Base-by-base conservation (phyloP, 192 early-diverging fungal species). In the Linnemannia schmuckeri region DNA sequence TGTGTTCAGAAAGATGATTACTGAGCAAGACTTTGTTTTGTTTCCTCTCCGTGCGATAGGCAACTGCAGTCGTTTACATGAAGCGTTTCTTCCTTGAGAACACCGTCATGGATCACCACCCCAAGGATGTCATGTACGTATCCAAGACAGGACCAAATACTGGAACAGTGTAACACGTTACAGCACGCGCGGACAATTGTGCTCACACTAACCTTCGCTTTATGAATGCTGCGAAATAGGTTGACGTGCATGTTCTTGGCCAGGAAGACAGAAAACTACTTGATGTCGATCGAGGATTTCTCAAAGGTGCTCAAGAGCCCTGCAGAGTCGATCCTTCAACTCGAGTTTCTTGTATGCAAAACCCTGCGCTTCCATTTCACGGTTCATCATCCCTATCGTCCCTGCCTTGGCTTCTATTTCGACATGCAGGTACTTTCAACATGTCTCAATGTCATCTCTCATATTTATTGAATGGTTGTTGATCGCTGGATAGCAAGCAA, bases 41-140 rank as follows among this genome's bases (percentile, higher is more conserved):
- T 17, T 73, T 72, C n/a, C n/a, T 69, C 2, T 55, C 37, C 88
- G 70, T 80, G 79, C 77, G 82, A 38, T 92, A 94, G 93, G 94
- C 94, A 33, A 96, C 95, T 3, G 95, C 95, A 0, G 91, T 96
- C 17, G 93, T 92, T n/a, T 96, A 93, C 76, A 93, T 95, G 92
- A 96, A 96, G 81, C 92, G 96, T 20, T 96, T 96, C 85, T 96
- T 93, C 81, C 85, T 96, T 44, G 92, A 93, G 81, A 96, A 96
- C 77, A 93, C 94, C 10, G 92, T 94, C 17, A 95, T 96, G 91
- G 95, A 96, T 88, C 96, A 96, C 75, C 94, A 93, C 77, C 96
- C 96, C 33, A 96, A 95, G 76, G 93, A 91, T 80, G 93, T 96
- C 61, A 93, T 95, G 95, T 92, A 66, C 35, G 75, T 24, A 30